Conservation (phyloP, 768 basidiomycete species). For the Neoboletus brunneissimus region DNA sequence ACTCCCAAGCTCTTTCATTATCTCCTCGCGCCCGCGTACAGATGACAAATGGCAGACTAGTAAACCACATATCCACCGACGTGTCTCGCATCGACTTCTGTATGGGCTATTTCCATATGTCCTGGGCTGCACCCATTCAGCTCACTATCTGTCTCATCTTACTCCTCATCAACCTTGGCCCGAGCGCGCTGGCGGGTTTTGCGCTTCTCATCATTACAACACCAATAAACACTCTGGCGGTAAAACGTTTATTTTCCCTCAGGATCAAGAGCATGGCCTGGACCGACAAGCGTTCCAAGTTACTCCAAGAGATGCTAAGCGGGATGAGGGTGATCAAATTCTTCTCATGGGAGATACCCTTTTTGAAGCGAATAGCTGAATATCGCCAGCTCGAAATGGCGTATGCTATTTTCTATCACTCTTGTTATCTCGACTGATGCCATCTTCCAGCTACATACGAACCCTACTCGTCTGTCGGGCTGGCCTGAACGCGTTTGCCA, state of each 20-base stretch:
- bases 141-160: slow-evolving; percentile 74
- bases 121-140: slow-evolving; percentile 75
- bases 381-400: slow-evolving; percentile 71
- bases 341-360: slow-evolving; percentile 86
- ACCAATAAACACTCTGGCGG: slow-evolving; percentile 68
- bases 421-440: neutral
- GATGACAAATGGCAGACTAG: slow-evolving; percentile 83
- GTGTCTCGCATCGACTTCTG: slow-evolving; percentile 91
- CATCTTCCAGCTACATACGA: slow-evolving; percentile 52
- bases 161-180: slow-evolving; percentile 70
- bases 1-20: slow-evolving; percentile 70
- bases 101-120: slow-evolving; percentile 76
- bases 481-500: slow-evolving; percentile 63
- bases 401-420: slow-evolving; percentile 33
- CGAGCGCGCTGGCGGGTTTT: slow-evolving; percentile 53
- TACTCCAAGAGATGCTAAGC: slow-evolving; percentile 84
- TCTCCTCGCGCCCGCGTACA: slow-evolving; percentile 76
- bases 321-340: slow-evolving; percentile 93
- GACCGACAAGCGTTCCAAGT: slow-evolving; percentile 88
- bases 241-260: slow-evolving; percentile 60
- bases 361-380: slow-evolving; percentile 66
- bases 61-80: slow-evolving; percentile 93
- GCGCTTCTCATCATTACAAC: slow-evolving; percentile 65
- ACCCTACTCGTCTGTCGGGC: slow-evolving; percentile 63
- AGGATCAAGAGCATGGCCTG: slow-evolving; percentile 77